Conservation (phyloP, 2,329 filamentous ascomycete species). For the Paraphaeosphaeria minitans region DNA sequence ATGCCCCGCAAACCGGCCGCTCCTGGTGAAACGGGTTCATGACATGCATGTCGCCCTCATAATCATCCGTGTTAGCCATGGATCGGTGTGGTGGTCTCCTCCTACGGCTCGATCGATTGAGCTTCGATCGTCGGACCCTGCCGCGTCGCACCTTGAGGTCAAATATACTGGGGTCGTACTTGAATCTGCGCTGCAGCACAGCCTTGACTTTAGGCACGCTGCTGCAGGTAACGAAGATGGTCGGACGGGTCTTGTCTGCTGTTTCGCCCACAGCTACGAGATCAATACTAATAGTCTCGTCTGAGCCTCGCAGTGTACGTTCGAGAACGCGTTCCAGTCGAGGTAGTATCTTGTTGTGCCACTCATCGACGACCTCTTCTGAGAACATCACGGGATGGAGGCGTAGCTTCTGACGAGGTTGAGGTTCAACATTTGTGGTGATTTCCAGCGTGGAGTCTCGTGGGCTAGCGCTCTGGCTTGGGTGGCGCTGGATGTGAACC, state of each 20-base stretch:
- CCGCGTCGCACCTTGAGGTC: slow-evolving; percentile 75
- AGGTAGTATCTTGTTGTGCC: slow-evolving; percentile 73
- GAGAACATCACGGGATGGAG: slow-evolving; percentile 59
- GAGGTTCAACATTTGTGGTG: slow-evolving; percentile 34
- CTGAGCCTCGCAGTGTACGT: slow-evolving; percentile 72
- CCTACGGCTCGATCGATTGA: slow-evolving; percentile 43
- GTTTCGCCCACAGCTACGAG: slow-evolving; percentile 76
- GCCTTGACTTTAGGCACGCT: slow-evolving; percentile 74
- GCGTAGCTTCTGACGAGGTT: slow-evolving; percentile 41
- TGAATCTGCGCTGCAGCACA: slow-evolving; percentile 72
- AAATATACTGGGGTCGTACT: slow-evolving; percentile 68
- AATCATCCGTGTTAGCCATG: slow-evolving; percentile 46
- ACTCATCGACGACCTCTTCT: slow-evolving; percentile 68
- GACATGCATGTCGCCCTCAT: slow-evolving; percentile 48
- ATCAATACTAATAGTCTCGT: slow-evolving; percentile 78
- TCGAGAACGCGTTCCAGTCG: slow-evolving; percentile 74
- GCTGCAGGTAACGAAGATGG: slow-evolving; percentile 76
- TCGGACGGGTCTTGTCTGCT: slow-evolving; percentile 68
- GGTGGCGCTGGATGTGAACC: slow-evolving; percentile 20
- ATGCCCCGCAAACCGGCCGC: slow-evolving; percentile 81
- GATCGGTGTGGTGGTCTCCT: slow-evolving; percentile 45
- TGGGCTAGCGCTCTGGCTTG: slow-evolving; percentile 26
- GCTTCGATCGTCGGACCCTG: slow-evolving; percentile 67
- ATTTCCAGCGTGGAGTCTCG: slow-evolving; percentile 43
- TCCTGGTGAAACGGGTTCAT: slow-evolving; percentile 79